A percentile compares a stretch with the other conserved stretches of the same genome.
Evolutionary conservation across 164 flowering plant species (phyloP).

Genomic region (Taxillus chinensis): DNA sequence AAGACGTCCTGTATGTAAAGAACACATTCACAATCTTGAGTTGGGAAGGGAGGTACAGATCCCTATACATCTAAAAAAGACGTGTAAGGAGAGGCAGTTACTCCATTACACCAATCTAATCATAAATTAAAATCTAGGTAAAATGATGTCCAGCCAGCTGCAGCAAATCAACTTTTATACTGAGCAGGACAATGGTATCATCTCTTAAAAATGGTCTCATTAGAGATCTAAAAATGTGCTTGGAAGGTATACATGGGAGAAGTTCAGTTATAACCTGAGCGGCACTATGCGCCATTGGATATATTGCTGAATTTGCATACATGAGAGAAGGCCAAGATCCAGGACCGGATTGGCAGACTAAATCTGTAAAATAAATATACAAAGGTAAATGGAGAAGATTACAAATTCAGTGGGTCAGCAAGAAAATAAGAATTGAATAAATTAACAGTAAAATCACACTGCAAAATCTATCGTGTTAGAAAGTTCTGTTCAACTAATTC

Average conservation of each 20-base stretch:
- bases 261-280: slow-evolving; percentile 59
- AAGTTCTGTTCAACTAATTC: neutral
- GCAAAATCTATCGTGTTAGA: neutral
- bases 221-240: too few relatives aligned
- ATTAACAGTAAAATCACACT: neutral
- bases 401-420: neutral
- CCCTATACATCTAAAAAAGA: too few relatives aligned
- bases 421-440: neutral
- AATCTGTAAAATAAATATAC: slow-evolving; percentile 41
- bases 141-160: too few relatives aligned
- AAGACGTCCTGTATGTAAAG: slow-evolving; percentile 71
- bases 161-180: too few relatives aligned
- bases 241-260: neutral
- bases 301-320: slow-evolving; percentile 75
- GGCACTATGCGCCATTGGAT: slow-evolving; percentile 96
- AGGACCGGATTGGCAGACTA: slow-evolving; percentile 99
- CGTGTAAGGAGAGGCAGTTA: too few relatives aligned
- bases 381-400: neutral
- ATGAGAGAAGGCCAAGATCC: slow-evolving; percentile 88
- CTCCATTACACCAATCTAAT: too few relatives aligned
- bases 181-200: too few relatives aligned
- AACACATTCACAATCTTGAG: slow-evolving; percentile 1
- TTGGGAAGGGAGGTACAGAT: too few relatives aligned
- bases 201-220: too few relatives aligned
- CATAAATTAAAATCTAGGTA: too few relatives aligned